Conservation (phyloP, 176 grass and related monocot genomes). For the Neostapfia colusana region DNA sequence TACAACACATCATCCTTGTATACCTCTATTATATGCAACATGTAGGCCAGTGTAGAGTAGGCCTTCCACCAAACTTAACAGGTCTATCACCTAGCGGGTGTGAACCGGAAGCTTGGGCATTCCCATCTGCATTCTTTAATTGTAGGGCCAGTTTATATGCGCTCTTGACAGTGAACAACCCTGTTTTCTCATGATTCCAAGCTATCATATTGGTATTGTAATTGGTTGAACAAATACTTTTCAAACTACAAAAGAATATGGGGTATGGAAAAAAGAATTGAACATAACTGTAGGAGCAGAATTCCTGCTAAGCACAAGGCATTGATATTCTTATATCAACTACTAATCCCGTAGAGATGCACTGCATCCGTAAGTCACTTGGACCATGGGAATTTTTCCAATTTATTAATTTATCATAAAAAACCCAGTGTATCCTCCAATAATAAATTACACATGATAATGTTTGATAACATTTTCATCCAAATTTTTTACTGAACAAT, state of each 20-base stretch:
- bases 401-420: background rate
- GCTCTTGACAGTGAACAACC: too few species aligned
- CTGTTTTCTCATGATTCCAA: too few species aligned
- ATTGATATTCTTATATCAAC: background rate
- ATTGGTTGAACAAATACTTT: constrained; percentile 2
- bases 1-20: too few species aligned
- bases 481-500: background rate
- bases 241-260: background rate
- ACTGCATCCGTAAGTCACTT: constrained; percentile 7
- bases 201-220: constrained; percentile 18
- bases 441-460: constrained; percentile 7
- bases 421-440: background rate
- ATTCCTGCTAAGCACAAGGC: background rate
- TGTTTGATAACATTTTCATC: constrained; percentile 13
- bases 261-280: too few species aligned
- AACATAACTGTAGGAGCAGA: too few species aligned
- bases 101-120: too few species aligned
- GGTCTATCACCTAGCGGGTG: too few species aligned
- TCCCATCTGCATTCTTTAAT: too few species aligned
- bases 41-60: too few species aligned
- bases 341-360: constrained; percentile 10
- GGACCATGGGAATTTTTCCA: background rate
- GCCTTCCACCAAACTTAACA: too few species aligned
- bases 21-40: too few species aligned
- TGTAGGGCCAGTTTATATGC: too few species aligned